Base-by-base conservation (phyloP, 148 eudicot genomes). In the Cornus florida region DNA sequence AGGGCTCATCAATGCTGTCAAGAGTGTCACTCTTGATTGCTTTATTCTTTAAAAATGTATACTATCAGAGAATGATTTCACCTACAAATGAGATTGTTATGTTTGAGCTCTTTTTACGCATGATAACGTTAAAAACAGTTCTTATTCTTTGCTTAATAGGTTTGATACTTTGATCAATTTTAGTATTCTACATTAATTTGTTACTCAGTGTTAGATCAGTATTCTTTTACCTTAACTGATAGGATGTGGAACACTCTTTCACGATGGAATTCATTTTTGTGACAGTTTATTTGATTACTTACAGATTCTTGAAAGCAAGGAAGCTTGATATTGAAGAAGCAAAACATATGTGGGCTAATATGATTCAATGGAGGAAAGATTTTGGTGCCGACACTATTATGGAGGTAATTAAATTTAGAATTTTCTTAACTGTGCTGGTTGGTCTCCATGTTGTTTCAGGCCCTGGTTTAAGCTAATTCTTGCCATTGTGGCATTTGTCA, bases 261-360 rank as follows among this genome's bases (percentile, higher is more conserved):
- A 1, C 8, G 0, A 9, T 5, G 48, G 48, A 43, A 43, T 9
- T 43, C 48, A 43, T 4, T 9, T 53, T 53, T 13, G 17, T 53
- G 12, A 53, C 59, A 16, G 2, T 53, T 53, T 17, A 62, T 43
- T 43, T 62, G 24, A 19, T 62, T 62, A 43, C 69, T 71, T 85
- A 69, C 83, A 91, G 94, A 88, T 91, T 91, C 76, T 71, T 91
- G 84, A 89, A 86, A 83, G 94, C 94, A 68, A 86, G 94, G 73
- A 91, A 89, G 80, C 89, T 89, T 81, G 94, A 91, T 76, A 84
- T 91, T 60, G 92, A 91, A 33, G 89, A 89, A 74, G 86, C 94
- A 56, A 91, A 91, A 57, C 87, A 84, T 38, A 91, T 91, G 94
- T 89, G 94, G 94, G 88, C 90, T 79, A 92, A 91, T 78, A 91